Base-by-base conservation (phyloP, 805 yeast genomes). In the Teunomyces kruisii region DNA sequence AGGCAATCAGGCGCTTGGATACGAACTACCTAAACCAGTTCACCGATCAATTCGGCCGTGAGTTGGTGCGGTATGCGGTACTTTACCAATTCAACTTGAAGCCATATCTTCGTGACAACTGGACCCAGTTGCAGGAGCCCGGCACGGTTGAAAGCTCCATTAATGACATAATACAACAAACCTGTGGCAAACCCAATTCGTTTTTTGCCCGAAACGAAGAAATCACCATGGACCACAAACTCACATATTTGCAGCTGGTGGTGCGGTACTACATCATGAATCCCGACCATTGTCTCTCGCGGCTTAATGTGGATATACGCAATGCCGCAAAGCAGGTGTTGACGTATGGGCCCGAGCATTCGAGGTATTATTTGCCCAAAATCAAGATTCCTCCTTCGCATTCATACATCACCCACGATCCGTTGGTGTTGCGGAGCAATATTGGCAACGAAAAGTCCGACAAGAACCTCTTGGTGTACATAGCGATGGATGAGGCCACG, bases 261-360 rank as follows among this genome's bases (percentile, higher is more conserved):
- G 50, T 47, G 14, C 42, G 52, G 39, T 48, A 48, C 43, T 48
- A 46, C 31, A 32, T 48, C 32, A 35, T 43, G 42, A 51, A 46
- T 19, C 44, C 42, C 17, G 44, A 32, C 3, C 52, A 46, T 36
- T 51, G 54, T 33, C 29, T 48, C 32, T 40, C 29, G 14, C 31
- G 51, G 14, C 42, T 51, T 6, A 40, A 35, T 42, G 42, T 47
- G 8, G 54, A 51, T 33, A 40, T 51, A 30, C 37, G 41, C 12
- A 40, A 28, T 22, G 37, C 35, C 6, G 39, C 45, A 26, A 48
- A 46, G 22, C 35, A 26, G 7, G 47, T 46, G 6, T 29, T 46
- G 14, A 27, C 33, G 27, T 51, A 48, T 39, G 53, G 42, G 12
- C 9, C 40, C 14, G 28, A 24, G 8, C 22, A 38, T 7, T 38